A percentile compares a stretch with the other conserved stretches of the same genome.
Evolutionary conservation across 352 stramenopile genomes (phyloP).

Genomic region (Phytophthora melonis): DNA sequence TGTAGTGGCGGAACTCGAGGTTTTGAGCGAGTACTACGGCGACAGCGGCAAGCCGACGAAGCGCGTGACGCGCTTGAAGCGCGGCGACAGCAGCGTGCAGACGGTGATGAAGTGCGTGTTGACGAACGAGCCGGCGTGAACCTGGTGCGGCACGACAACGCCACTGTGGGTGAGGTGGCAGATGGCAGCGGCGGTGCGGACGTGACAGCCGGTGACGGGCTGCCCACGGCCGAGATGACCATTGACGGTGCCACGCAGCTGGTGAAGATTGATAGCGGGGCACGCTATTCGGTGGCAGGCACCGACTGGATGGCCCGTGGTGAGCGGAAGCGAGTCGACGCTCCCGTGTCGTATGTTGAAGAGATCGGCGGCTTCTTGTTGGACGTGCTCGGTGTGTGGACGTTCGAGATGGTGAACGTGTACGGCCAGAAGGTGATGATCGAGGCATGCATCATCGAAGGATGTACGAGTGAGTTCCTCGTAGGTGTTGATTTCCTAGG

Average conservation of each 20-base stretch:
- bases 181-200: not conserved
- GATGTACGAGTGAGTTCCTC: no score
- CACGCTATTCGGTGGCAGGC: no score
- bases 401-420: no score
- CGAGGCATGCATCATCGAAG: no score
- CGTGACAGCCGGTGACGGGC: not conserved
- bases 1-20: not conserved
- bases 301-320: no score
- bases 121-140: not conserved
- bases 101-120: not conserved
- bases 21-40: not conserved
- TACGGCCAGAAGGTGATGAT: no score
- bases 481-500: no score
- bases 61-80: not conserved
- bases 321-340: no score
- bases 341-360: no score
- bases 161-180: no score
- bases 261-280: not conserved
- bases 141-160: not conserved
- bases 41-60: not conserved
- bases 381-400: no score
- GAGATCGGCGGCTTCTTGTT: no score
- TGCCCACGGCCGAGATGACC: not conserved
- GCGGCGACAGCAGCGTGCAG: not conserved
- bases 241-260: not conserved